Evolutionary conservation across 1,284 basidiomycete genomes (phyloP).

Genomic region (Papiliotrema flavescens): DNA sequence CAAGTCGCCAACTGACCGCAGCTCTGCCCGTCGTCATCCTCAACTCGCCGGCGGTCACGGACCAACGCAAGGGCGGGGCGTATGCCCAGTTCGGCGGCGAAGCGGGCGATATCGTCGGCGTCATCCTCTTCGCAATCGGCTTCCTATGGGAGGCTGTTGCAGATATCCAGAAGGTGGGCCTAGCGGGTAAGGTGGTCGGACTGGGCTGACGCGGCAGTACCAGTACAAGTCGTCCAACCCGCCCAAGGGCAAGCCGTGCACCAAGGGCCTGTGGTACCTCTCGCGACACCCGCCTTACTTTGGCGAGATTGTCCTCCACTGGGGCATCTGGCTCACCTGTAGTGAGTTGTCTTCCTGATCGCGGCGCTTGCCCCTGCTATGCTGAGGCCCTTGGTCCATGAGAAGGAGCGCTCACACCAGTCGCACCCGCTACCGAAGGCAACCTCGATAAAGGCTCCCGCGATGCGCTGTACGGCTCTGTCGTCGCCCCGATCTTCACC

Average conservation of each 20-base stretch:
- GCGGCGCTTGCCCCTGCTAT: too few relatives aligned
- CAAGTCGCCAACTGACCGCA: background rate
- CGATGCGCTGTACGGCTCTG: conserved; percentile 59
- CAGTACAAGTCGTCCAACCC: conserved; percentile 57
- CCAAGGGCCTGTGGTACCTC: conserved; percentile 50
- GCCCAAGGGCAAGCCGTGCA: conserved; percentile 60
- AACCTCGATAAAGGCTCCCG: conserved; percentile 50
- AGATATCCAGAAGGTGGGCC: conserved; percentile 62
- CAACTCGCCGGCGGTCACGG: conserved; percentile 64
- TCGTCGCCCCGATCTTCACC: conserved; percentile 64
- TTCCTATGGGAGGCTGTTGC: conserved; percentile 60
- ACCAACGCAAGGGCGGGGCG: conserved; percentile 50
- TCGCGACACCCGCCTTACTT: conserved; percentile 65
- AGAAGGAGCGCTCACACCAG: conserved; percentile 6
- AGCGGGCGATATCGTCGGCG: conserved; percentile 63
- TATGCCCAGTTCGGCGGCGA: conserved; percentile 59
- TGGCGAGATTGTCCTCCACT: conserved; percentile 70
- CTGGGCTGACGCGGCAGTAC: conserved; percentile 48
- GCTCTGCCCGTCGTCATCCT: conserved; percentile 62
- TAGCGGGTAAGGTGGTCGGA: background rate
- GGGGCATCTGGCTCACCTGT: conserved; percentile 66
- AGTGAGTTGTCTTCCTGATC: conserved; percentile 21
- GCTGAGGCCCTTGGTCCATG: background rate
- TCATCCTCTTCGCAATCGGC: conserved; percentile 64
- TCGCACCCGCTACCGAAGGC: conserved; percentile 59